Evolutionary conservation across 257 asterid species (phyloP), one percentile per base, ranked within the genome.

Genomic region (Solanum piurae): DNA sequence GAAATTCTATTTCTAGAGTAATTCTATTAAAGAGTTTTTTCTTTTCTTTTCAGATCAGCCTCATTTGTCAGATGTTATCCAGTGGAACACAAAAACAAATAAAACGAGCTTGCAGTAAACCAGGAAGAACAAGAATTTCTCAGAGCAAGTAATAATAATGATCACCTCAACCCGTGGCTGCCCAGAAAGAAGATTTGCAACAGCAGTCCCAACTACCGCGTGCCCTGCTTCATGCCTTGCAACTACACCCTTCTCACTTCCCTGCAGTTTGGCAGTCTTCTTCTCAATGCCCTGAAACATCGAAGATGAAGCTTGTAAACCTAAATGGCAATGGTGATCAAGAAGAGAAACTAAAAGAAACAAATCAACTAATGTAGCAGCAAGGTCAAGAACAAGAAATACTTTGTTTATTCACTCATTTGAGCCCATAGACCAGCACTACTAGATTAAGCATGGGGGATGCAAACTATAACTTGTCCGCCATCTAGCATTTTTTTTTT

Each of bases 161-260:
- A 77, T 86, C 95, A 96, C 99, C 99, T 95, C 98, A 87, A 97
- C 99, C 42, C 99, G 95, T 38, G 99, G 98, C 92, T 97, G 99
- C 71, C 98, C 98, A 74, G 98, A 87, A 88, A 97, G 96, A 90
- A 97, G 99, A 92, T 93, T 96, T 74, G 99, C 99, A 88, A 97
- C 98, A 85, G 99, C 99, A 73, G 99, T 97, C 84, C 99, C 99
- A 68, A 97, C 99, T 64, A 97, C 98, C 27, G 99, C 99, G 88
- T 97, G 99, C 82, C 99, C 99, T 90, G 98, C 99, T 93, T 97
- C 99, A 91, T 97, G 99, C 79, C 99, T 92, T 66, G 99, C 99
- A 90, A 97, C 98, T 90, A 95, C 99, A 77, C 96, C 99, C 92
- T 96, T 97, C 95, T 97, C 99, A 88, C 93, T 91, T 88, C 99